Percentiles rank a stretch among this genome's conserved stretches.
Evolutionary conservation across 2,329 filamentous ascomycete species (phyloP).

Genomic region (Geosmithia putterillii): DNA sequence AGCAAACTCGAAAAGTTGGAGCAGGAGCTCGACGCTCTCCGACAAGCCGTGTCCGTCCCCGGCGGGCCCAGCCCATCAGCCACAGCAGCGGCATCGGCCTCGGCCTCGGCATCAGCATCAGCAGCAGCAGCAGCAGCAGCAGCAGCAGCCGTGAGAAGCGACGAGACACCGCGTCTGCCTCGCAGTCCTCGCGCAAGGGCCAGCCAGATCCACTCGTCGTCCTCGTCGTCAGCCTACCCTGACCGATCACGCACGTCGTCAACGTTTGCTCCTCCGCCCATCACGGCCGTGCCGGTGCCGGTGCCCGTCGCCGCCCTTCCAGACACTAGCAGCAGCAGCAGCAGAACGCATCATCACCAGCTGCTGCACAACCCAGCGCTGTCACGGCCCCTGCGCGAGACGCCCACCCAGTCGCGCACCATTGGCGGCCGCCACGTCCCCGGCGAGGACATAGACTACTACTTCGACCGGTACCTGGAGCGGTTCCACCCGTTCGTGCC

Average conservation of each 20-base stretch:
- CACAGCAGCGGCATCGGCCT: not conserved
- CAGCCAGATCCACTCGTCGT: too few species aligned
- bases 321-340: not conserved
- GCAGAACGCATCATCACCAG: not conserved
- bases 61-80: too few species aligned
- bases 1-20: slow-evolving; percentile 44
- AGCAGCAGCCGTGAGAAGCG: not conserved
- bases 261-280: too few species aligned
- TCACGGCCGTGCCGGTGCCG: too few species aligned
- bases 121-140: not conserved
- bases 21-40: slow-evolving; percentile 41
- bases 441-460: slow-evolving; percentile 40
- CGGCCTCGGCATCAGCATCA: too few species aligned
- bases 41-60: slow-evolving; percentile 29
- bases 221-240: not conserved
- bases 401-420: slow-evolving; percentile 22
- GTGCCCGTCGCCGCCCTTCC: not conserved
- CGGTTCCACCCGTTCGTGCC: slow-evolving; percentile 40
- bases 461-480: slow-evolving; percentile 43
- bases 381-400: not conserved
- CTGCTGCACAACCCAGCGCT: not conserved
- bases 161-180: not conserved
- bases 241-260: not conserved
- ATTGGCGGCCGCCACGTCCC: slow-evolving; percentile 34
- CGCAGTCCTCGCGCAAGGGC: not conserved